Evolutionary conservation across 495 filamentous ascomycete species (phyloP).

Genomic region (Penicillium psychrofluorescens): DNA sequence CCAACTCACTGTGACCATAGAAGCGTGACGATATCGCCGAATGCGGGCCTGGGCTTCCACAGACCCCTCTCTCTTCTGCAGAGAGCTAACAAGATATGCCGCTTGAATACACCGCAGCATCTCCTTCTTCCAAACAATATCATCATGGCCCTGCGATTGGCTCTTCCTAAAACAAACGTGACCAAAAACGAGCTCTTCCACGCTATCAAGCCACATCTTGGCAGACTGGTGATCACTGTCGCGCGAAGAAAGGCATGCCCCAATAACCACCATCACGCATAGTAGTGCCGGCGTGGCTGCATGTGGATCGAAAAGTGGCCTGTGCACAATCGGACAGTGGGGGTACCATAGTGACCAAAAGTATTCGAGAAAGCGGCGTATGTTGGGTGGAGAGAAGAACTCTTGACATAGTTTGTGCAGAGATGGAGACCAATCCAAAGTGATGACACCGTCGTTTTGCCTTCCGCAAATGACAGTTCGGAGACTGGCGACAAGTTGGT

Average conservation of each 20-base stretch:
- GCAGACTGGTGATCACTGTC: conserved; percentile 2
- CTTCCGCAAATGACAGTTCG: conserved; percentile 6
- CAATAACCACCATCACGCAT: conserved; percentile 16
- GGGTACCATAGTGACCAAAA: conserved; percentile 23
- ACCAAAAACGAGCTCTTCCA: conserved; percentile 12
- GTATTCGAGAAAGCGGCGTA: conserved; percentile 12
- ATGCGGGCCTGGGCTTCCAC: conserved; percentile 13
- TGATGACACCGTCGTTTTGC: conserved; percentile 6
- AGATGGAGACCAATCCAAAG: conserved; percentile 6
- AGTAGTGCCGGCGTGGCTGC: conserved; percentile 7
- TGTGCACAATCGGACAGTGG: conserved; percentile 17
- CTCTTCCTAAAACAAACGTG: conserved; percentile 7
- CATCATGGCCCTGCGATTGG: background rate
- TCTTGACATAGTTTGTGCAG: conserved; percentile 1
- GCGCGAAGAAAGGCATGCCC: conserved; percentile 14
- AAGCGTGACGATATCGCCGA: conserved; percentile 15
- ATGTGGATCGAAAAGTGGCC: conserved; percentile 7
- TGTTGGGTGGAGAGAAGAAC: conserved; percentile 11
- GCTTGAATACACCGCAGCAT: conserved; percentile 13
- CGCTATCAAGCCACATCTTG: conserved; percentile 10
- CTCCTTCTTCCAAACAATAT: conserved; percentile 5
- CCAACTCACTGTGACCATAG: conserved; percentile 15
- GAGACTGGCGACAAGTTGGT: conserved; percentile 7
- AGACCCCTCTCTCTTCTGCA: conserved; percentile 18
- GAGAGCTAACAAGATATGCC: conserved; percentile 15